A percentile compares a stretch with the other conserved stretches of the same genome.
These are phyloP conservation scores for Naganishia vaughanmartiniae DNA, from an alignment of 768 basidiomycete species.

Conservation along the genomic window DNA sequence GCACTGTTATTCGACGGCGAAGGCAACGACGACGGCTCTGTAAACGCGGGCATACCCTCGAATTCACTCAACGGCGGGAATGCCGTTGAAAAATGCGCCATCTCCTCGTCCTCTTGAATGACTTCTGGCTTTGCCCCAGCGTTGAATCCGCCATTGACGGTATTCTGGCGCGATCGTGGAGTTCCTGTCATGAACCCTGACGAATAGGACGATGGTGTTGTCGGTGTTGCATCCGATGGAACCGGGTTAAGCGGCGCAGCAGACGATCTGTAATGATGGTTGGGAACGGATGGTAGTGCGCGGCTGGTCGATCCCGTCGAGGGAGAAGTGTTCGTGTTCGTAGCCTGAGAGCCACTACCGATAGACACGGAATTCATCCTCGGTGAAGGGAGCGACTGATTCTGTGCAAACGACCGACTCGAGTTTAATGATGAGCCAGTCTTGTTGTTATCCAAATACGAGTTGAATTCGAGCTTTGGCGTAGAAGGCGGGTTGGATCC, in stretches of 20 bases:
- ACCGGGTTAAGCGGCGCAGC: background rate
- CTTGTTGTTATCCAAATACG: conserved; percentile 17
- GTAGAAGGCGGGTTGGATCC: background rate
- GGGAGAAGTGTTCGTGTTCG: background rate
- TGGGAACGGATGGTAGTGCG: background rate
- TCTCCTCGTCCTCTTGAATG: conserved; percentile 30
- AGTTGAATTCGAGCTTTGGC: background rate
- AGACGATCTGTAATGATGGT: background rate
- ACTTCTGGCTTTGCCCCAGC: conserved; percentile 1
- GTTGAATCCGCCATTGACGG: background rate
- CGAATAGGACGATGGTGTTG: background rate
- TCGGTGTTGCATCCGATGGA: background rate
- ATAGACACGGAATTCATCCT: background rate
- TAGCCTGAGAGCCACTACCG: background rate
- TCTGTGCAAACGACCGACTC: background rate
- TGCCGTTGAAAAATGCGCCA: conserved; percentile 45
- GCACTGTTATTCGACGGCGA: background rate
- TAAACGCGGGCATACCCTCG: conserved; percentile 35
- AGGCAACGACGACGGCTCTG: background rate
- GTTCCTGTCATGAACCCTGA: background rate
- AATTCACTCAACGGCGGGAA: conserved; percentile 50
- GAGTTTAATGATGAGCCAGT: conserved; percentile 17
- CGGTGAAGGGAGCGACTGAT: conserved; percentile 1
- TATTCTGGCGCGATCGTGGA: background rate
- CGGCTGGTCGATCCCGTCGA: background rate